Conservation (phyloP, 1,284 basidiomycete species). For the Phellinidium pouzarii region DNA sequence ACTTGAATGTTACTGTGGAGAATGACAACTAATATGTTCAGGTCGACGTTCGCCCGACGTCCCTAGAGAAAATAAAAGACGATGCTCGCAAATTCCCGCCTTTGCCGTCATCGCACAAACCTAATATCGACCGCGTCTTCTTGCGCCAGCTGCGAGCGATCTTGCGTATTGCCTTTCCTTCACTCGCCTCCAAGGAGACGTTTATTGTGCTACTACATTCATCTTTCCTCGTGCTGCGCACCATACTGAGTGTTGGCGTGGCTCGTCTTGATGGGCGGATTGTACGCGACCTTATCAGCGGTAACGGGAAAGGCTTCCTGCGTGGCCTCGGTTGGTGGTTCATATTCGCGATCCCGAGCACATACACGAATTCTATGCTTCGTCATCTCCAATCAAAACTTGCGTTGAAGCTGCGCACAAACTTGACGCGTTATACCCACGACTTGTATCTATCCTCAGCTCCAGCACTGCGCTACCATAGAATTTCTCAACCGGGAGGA, state of each 20-base stretch:
- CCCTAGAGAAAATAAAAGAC: conserved; percentile 35
- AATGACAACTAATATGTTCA: conserved; percentile 24
- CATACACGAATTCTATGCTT: conserved; percentile 87
- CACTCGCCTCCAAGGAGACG: conserved; percentile 68
- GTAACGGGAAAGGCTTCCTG: conserved; percentile 80
- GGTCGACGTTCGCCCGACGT: conserved; percentile 36
- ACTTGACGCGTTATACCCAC: conserved; percentile 87
- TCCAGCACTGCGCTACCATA: conserved; percentile 67
- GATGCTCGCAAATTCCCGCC: conserved; percentile 52
- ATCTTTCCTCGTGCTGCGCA: conserved; percentile 81
- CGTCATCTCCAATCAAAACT: background rate
- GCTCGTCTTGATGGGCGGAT: conserved; percentile 88
- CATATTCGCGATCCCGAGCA: conserved; percentile 83
- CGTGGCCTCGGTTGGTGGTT: conserved; percentile 88
- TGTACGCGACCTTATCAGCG: conserved; percentile 84
- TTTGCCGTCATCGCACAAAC: conserved; percentile 43
- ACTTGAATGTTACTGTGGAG: conserved; percentile 16
- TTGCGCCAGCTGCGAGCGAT: conserved; percentile 75
- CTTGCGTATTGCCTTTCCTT: conserved; percentile 71
- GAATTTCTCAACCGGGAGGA: conserved; percentile 45
- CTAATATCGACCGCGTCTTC: conserved; percentile 76
- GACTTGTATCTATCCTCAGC: conserved; percentile 82
- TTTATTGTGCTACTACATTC: conserved; percentile 78
- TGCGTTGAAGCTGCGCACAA: conserved; percentile 36
- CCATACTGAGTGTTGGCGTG: conserved; percentile 81